Evolutionary conservation across 2,329 filamentous ascomycete species (phyloP).

Genomic region (Aspergillaceae sp.): DNA sequence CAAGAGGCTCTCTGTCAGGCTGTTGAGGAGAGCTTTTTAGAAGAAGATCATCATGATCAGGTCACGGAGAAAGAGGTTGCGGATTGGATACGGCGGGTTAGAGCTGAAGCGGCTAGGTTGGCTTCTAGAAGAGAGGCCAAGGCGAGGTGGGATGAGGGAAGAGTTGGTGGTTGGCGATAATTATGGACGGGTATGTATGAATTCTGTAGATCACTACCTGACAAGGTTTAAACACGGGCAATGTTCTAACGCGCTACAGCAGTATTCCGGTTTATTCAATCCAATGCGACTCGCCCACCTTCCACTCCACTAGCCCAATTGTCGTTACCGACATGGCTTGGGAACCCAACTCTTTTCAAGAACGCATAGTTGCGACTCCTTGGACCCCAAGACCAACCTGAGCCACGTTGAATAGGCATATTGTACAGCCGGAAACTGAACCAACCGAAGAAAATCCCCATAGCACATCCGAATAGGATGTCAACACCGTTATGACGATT

Average conservation of each 20-base stretch:
- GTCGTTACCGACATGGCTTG: constrained; percentile 23
- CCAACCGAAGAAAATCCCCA: constrained; percentile 63
- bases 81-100: constrained; percentile 75
- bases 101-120: constrained; percentile 68
- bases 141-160: constrained; percentile 89
- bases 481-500: constrained; percentile 91
- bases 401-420: constrained; percentile 65
- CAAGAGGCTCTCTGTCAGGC: constrained; percentile 73
- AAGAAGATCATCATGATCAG: constrained; percentile 45
- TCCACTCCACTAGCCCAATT: constrained; percentile 19
- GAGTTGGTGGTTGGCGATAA: constrained; percentile 89
- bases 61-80: constrained; percentile 72
- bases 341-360: constrained; percentile 24
- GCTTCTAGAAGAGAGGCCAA: constrained; percentile 80
- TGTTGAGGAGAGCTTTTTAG: constrained; percentile 87
- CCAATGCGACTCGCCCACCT: constrained; percentile 8
- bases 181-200: neutral
- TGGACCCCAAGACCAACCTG: constrained; percentile 84
- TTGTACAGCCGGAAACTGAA: constrained; percentile 82
- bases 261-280: constrained; percentile 2
- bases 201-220: too few relatives aligned
- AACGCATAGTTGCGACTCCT: constrained; percentile 65
- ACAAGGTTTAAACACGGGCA: too few relatives aligned
- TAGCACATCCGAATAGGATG: constrained; percentile 72
- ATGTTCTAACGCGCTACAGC: too few relatives aligned